phyloP scores from a whole-genome alignment of 805 yeast genomes.

The Candida ortonii region DNA sequence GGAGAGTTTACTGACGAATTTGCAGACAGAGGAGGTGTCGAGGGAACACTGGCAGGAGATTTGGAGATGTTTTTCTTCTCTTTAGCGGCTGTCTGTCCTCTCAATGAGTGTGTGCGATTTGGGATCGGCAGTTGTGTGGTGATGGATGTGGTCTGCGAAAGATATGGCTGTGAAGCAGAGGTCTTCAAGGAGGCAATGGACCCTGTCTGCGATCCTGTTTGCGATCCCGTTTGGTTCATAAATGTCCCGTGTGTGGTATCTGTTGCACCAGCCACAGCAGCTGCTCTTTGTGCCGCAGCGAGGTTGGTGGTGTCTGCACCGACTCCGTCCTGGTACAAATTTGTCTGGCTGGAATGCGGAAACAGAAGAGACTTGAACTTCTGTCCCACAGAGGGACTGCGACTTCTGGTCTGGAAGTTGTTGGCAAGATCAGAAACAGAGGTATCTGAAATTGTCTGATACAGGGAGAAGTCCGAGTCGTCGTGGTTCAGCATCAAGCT shows the following conservation, averaged over 20 bases:
- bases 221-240: too few relatives aligned
- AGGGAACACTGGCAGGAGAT: conserved; percentile 13
- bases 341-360: conserved; percentile 21
- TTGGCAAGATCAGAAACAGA: conserved; percentile 19
- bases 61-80: conserved; percentile 6
- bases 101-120: too few relatives aligned
- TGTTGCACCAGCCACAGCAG: conserved; percentile 7
- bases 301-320: conserved; percentile 7
- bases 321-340: conserved; percentile 12
- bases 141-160: too few relatives aligned
- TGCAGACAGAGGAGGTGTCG: conserved; percentile 22
- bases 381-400: conserved; percentile 30
- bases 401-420: conserved; percentile 18
- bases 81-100: background rate
- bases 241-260: too few relatives aligned
- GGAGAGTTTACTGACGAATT: conserved; percentile 19
- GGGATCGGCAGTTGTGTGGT: too few relatives aligned
- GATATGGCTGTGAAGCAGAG: too few relatives aligned
- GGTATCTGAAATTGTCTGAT: conserved; percentile 22
- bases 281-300: conserved; percentile 14
- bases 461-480: conserved; percentile 27
- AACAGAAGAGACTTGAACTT: conserved; percentile 31
- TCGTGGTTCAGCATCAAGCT: conserved; percentile 17
- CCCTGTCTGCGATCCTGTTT: too few relatives aligned
- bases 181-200: too few relatives aligned